Percentiles rank a stretch among this genome's conserved stretches.
Evolutionary conservation across 768 basidiomycete species (phyloP).

Genomic region (Collybia mongolica): DNA sequence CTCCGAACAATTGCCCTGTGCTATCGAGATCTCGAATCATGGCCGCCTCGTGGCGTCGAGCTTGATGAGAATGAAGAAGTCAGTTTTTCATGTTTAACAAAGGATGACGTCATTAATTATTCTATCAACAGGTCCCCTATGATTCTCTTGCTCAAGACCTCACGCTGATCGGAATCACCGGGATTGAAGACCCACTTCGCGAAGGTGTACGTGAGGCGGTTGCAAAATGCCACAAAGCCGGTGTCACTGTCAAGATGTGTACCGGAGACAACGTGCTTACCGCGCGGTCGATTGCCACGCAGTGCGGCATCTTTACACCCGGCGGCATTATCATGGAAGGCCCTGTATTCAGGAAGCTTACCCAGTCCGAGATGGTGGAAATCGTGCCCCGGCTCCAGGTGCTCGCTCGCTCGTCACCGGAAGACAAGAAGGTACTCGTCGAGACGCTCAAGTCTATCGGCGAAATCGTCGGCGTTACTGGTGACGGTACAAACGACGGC

Average conservation of each 20-base stretch:
- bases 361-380: conserved; percentile 66
- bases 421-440: conserved; percentile 94
- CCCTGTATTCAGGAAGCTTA: conserved; percentile 84
- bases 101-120: conserved; percentile 10
- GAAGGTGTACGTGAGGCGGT: conserved; percentile 90
- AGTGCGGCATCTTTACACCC: conserved; percentile 92
- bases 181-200: conserved; percentile 96
- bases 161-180: conserved; percentile 86
- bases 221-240: conserved; percentile 80
- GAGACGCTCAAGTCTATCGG: conserved; percentile 83
- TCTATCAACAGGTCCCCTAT: conserved; percentile 54
- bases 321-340: conserved; percentile 99
- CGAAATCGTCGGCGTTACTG: conserved; percentile 93
- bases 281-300: conserved; percentile 92
- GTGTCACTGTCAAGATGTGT: conserved; percentile 96
- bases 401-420: conserved; percentile 94
- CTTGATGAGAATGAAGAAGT: conserved; percentile 54
- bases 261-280: conserved; percentile 97
- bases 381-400: conserved; percentile 93
- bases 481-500: conserved; percentile 98
- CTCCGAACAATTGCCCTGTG: conserved; percentile 94
- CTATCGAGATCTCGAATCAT: conserved; percentile 81
- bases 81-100: conserved; percentile 6
- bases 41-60: conserved; percentile 68
- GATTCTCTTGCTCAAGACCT: conserved; percentile 68